Base-by-base conservation (phyloP, 2,329 filamentous ascomycete genomes). In the Fonsecaea monophora region DNA sequence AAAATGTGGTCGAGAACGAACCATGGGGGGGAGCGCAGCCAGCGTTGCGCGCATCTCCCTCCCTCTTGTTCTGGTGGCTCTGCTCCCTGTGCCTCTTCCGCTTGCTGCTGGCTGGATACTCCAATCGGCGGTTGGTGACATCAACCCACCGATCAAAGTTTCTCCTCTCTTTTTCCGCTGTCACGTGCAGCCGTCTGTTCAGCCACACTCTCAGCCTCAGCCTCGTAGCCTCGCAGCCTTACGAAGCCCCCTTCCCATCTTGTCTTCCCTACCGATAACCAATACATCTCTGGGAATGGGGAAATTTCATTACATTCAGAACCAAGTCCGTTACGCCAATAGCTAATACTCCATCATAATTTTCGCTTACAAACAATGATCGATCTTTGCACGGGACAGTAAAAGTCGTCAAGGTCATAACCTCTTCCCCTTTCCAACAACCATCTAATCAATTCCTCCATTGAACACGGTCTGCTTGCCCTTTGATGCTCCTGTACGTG, bases 331-430 rank as follows among this genome's bases (percentile, higher is more conserved):
- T 18, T 59, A 59, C 38, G 25, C 57, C 40, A 15, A 32, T 45
- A 38, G 37, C 57, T 60, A 60, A 50, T 48, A 50, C 21, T 50
- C 45, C 21, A 18, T 37, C 53, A 55, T 55, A 35, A 37, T 10
- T 35, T 34, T 35, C 25, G 21, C 45, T 50, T 12, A 50, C 45
- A 25, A 50, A 50, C 18, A 50, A 25, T 50, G 45, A 25, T 21
- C 18, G n/a, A 50, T 50, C 45, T 10, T 50, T 50, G 18, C 45
- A 50, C 18, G 40, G 15, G 18, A 60, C 32, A 48, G 40, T 48
- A 50, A 54, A 37, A 54, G 32, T 61, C 59, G 48, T 60, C 30
- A 57, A 48, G 21, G 59, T 59, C 64, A 40, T 67, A 50, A 64
- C 56, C 42, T 60, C 61, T 53, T 56, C 21, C 32, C 38, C 12